Conservation (phyloP, 2,329 filamentous ascomycete genomes). For the Diaporthe capsici region DNA sequence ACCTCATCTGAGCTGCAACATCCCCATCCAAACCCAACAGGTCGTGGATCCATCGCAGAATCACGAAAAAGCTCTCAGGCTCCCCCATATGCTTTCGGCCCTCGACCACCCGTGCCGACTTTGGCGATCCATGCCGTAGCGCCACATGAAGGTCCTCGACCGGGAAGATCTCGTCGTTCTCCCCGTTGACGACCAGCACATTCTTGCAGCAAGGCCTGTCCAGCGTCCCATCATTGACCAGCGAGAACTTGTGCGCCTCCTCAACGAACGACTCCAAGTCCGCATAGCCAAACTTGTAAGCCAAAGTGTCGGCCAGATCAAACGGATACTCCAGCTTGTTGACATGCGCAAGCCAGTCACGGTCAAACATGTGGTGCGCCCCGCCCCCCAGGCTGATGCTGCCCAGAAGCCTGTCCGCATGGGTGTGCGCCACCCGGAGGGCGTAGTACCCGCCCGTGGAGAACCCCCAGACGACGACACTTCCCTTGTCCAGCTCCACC, state of each 20-base stretch:
- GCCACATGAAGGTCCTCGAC: conserved; percentile 72
- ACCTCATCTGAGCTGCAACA: conserved; percentile 26
- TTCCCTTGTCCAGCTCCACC: conserved; percentile 51
- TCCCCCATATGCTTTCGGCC: conserved; percentile 54
- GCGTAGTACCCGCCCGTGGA: conserved; percentile 79
- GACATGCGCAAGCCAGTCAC: conserved; percentile 71
- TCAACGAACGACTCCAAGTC: conserved; percentile 68
- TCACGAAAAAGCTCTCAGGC: conserved; percentile 50
- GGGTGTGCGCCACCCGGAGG: conserved; percentile 77
- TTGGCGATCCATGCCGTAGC: conserved; percentile 65
- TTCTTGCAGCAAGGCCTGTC: conserved; percentile 69
- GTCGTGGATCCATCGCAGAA: conserved; percentile 51
- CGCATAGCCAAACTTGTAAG: conserved; percentile 73
- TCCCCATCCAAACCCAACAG: conserved; percentile 50
- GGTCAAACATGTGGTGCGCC: conserved; percentile 72
- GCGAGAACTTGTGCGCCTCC: conserved; percentile 71
- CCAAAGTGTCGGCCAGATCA: conserved; percentile 68
- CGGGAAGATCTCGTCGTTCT: conserved; percentile 73
- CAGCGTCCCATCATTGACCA: conserved; percentile 72
- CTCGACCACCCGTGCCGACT: conserved; percentile 59
- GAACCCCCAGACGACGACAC: conserved; percentile 74
- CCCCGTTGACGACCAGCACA: conserved; percentile 72
- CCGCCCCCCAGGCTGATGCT: conserved; percentile 75
- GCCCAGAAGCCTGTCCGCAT: conserved; percentile 66
- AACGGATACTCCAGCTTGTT: conserved; percentile 78